Evolutionary conservation across 768 basidiomycete genomes (phyloP), one percentile per base, ranked within the genome.

Genomic region (Trichaptum fuscoviolaceum): DNA sequence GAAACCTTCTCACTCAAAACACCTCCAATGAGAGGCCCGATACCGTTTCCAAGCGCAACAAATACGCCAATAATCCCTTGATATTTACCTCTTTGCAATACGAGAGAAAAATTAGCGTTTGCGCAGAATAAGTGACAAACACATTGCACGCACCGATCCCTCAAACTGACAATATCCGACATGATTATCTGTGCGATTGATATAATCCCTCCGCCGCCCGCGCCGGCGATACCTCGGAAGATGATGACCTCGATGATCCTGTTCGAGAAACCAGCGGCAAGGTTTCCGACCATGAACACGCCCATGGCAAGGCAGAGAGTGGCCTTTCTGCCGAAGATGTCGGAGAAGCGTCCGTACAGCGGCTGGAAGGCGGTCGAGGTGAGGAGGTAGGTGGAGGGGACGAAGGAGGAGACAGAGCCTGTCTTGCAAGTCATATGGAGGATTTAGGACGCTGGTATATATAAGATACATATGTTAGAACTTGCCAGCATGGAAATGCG

Each of bases 101-200:
- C 60, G 35, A 42, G 18, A 65, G 23, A 17, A 57, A 42, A 10
- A 20, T 15, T 12, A 52, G 20, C 42, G 12, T 52, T 30, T 30
- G 8, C 8, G 30, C 30, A 30, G 30, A 12, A 20, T 60, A 27
- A 15, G 61, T 2, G 35, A 18, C 36, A 26, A n/a, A 20, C 20
- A n/a, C 4, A 30, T 2, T 8, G 30, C 30, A 73, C 78, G 30
- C 63, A 84, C 87, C 87, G 80, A 2, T 89, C 87, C 26, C 88
- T 84, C 52, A 92, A 79, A 27, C 83, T 86, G 20, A 91, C 88
- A 20, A 92, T 83, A 72, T 92, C 91, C 0, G 87, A 87, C 61
- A 89, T 84, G 66, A 91, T 82, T 35, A 92, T 90, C 75, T 91
- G 88, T 34, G 82, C 78, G 76, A 91, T 82, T 67, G 87, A 89